phyloP scores from a whole-genome alignment of 2,329 filamentous ascomycete species.

The Epichloe coenophiala region DNA sequence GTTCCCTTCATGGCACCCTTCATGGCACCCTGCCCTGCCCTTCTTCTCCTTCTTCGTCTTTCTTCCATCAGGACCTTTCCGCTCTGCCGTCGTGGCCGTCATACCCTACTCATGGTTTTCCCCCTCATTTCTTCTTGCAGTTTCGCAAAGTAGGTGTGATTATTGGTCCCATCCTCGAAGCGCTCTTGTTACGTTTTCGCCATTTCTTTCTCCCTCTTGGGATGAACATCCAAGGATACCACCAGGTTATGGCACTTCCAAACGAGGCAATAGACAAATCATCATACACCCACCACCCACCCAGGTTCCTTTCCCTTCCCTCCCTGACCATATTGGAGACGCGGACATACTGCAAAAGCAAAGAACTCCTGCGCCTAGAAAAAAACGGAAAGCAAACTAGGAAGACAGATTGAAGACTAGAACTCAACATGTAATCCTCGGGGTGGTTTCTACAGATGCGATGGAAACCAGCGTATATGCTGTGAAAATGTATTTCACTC shows the following conservation, averaged over 20 bases:
- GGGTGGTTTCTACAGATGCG: neutral
- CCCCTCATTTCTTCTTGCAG: neutral
- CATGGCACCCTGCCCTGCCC: neutral
- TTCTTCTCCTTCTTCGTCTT: neutral
- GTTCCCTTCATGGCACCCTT: neutral
- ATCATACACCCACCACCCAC: slow-evolving; percentile 2
- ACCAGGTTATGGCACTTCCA: neutral
- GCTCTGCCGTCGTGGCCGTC: neutral
- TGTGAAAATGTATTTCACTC: neutral
- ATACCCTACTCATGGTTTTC: neutral
- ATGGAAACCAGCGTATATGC: neutral
- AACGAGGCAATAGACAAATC: neutral
- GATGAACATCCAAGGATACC: neutral
- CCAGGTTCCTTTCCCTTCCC: neutral
- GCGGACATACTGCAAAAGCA: neutral
- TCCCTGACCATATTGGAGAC: neutral
- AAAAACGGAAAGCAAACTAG: neutral
- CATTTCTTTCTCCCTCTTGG: neutral
- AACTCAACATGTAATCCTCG: neutral
- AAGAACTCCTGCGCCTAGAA: neutral
- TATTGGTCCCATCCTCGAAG: neutral
- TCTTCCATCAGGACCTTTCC: too few relatives aligned
- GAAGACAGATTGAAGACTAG: neutral
- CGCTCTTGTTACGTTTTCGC: neutral
- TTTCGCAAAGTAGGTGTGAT: neutral